Percentiles rank a stretch among this genome's conserved stretches.
Conservation (phyloP, 164 flowering plant genomes). For the Nelumbo lutea region DNA sequence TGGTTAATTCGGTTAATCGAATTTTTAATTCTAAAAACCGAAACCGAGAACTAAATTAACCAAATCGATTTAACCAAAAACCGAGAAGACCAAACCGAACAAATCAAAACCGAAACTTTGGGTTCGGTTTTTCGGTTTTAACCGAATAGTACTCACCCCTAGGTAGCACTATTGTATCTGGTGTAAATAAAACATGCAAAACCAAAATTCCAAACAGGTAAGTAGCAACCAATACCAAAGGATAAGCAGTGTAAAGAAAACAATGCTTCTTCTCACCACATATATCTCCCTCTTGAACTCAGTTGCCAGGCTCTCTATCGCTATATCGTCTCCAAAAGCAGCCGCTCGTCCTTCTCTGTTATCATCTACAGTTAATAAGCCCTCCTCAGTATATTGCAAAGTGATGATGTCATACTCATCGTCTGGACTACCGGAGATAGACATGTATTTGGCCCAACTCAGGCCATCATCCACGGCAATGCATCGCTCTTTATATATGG, state of each 20-base stretch:
- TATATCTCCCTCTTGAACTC: constrained; percentile 87
- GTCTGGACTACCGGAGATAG: constrained; percentile 67
- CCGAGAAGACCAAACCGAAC: too few species aligned
- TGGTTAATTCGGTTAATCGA: too few species aligned
- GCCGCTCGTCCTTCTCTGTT: constrained; percentile 82
- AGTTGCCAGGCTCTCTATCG: constrained; percentile 83
- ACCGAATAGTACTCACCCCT: too few species aligned
- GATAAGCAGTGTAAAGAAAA: background rate
- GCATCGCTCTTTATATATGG: constrained; percentile 88
- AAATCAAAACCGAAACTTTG: too few species aligned
- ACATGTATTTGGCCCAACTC: constrained; percentile 95
- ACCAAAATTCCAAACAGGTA: background rate
- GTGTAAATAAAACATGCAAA: background rate
- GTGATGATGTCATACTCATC: constrained; percentile 85
- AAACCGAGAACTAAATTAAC: too few species aligned
- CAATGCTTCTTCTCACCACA: constrained; percentile 53
- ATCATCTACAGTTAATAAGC: constrained; percentile 81
- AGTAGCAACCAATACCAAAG: background rate
- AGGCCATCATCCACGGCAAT: constrained; percentile 64
- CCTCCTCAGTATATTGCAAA: constrained; percentile 88
- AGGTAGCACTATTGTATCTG: too few species aligned
- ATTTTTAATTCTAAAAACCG: too few species aligned
- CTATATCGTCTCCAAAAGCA: constrained; percentile 96
- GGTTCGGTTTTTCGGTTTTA: too few species aligned
- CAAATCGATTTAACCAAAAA: too few species aligned